Evolutionary conservation across 805 yeast genomes (phyloP).

Genomic region (Suhomyces kilbournensis): DNA sequence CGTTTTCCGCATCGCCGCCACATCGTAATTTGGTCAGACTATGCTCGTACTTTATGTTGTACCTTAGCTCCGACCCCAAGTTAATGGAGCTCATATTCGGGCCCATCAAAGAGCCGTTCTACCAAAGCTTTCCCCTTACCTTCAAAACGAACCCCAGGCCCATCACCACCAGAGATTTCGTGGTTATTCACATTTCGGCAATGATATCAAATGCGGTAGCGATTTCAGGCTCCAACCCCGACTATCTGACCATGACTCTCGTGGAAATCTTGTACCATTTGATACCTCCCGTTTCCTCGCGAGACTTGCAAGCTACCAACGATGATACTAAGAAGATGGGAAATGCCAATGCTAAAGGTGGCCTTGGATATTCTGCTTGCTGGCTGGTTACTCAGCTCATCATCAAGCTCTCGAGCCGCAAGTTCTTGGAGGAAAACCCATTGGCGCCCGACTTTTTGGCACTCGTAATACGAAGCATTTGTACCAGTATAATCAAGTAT

Average conservation of each 20-base stretch:
- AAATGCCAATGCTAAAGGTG: constrained; percentile 37
- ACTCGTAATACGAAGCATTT: constrained; percentile 52
- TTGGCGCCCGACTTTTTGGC: constrained; percentile 57
- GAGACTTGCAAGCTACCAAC: constrained; percentile 15
- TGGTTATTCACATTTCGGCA: constrained; percentile 51
- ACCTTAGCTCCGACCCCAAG: constrained; percentile 40
- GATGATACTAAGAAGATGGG: constrained; percentile 23
- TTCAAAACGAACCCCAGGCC: constrained; percentile 44
- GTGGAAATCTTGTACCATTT: constrained; percentile 63
- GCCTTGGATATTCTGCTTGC: constrained; percentile 52
- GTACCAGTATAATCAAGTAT: constrained; percentile 49
- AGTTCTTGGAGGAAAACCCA: constrained; percentile 35
- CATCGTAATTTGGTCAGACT: constrained; percentile 47
- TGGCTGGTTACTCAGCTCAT: constrained; percentile 43
- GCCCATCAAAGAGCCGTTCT: constrained; percentile 44
- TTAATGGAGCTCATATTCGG: constrained; percentile 40
- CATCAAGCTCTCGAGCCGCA: constrained; percentile 32
- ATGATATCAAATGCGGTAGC: constrained; percentile 25
- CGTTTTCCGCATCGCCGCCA: constrained; percentile 38
- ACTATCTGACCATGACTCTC: constrained; percentile 40
- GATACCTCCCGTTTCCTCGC: constrained; percentile 39
- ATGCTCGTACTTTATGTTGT: constrained; percentile 50
- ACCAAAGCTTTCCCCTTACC: constrained; percentile 51
- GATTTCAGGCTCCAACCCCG: constrained; percentile 13
- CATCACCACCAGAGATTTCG: constrained; percentile 61